Evolutionary conservation across 179 eudicot species (phyloP).

Genomic region (Heliamphora pulchella): DNA sequence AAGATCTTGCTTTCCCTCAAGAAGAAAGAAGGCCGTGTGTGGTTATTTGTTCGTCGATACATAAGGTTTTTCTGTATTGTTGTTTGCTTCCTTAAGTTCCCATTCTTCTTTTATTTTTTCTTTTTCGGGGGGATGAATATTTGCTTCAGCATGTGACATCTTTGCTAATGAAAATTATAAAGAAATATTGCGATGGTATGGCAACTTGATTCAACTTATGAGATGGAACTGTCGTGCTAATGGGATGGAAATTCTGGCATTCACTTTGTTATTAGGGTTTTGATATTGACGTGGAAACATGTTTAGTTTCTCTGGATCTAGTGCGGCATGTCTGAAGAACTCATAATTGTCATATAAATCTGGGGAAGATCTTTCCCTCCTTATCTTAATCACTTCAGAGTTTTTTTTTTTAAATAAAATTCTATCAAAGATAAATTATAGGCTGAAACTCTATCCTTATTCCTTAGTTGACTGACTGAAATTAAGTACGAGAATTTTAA

Average conservation of each 20-base stretch:
- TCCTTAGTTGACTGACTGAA: too few species aligned
- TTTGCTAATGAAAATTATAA: not conserved
- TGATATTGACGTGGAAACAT: not conserved
- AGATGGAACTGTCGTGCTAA: not conserved
- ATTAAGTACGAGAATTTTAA: too few species aligned
- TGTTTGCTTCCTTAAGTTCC: too few species aligned
- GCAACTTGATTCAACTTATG: not conserved
- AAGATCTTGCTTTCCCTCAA: conserved; percentile 55
- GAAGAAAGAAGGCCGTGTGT: conserved; percentile 67
- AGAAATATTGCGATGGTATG: not conserved
- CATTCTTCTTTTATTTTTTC: too few species aligned
- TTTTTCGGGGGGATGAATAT: too few species aligned
- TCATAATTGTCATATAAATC: too few species aligned
- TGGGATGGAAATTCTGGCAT: not conserved
- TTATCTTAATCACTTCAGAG: too few species aligned
- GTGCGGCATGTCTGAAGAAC: too few species aligned
- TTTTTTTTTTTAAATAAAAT: too few species aligned
- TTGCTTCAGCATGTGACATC: not conserved
- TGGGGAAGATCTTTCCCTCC: too few species aligned
- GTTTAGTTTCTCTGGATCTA: not conserved
- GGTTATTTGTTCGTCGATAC: conserved; percentile 74
- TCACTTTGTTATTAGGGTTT: not conserved
- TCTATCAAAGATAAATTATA: too few species aligned
- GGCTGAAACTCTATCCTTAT: too few species aligned
- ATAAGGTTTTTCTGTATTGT: conserved; percentile 41